Evolutionary conservation across 768 basidiomycete genomes (phyloP), one percentile per base, ranked within the genome.

Genomic region (Mycena olivaceomarginata): DNA sequence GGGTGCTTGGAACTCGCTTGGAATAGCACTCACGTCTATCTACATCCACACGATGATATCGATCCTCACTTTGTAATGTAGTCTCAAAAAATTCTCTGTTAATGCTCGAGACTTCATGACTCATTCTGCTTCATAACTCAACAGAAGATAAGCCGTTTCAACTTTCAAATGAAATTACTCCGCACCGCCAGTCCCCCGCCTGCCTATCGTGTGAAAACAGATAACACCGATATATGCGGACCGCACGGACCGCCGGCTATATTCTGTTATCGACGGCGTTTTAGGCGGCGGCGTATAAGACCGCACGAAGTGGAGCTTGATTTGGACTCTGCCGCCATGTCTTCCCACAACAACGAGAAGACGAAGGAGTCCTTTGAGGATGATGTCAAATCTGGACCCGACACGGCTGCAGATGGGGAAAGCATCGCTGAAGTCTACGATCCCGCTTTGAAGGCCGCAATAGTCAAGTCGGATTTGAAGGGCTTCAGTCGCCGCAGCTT

Each of bases 341-440:
- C 78, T 53, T 70, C 72, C 46, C 67, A 43, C 39, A 39, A 68
- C 67, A 66, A 76, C 75, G 78, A 79, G 71, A 76, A 79, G 25
- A 79, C 76, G 71, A 76, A 79, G 25, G 76, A 71, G 72, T 79
- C 78, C 18, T 74, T 79, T 41, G 78, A 79, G 46, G 75, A 79
- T 43, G 77, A 78, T 51, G 69, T 74, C 73, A 78, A 66, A 15
- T 72, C 77, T 37, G 65, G 9, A 25, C 22, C 68, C 53, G 66
- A 46, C 41, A 45, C 16, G 16, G 16, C 37, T 10, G 66, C 43
- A 18, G 57, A 79, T 9, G 16, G 59, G 3, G 69, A 45, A 18
- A 64, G 48, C 53, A 56, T 78, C 63, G 70, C 77, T 39, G 70
- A 75, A 56, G 80, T 81, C 15, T 81, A 79, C 71, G 77, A 81